Base-by-base conservation (phyloP, 345 rosid species). In the Passiflora organensis region DNA sequence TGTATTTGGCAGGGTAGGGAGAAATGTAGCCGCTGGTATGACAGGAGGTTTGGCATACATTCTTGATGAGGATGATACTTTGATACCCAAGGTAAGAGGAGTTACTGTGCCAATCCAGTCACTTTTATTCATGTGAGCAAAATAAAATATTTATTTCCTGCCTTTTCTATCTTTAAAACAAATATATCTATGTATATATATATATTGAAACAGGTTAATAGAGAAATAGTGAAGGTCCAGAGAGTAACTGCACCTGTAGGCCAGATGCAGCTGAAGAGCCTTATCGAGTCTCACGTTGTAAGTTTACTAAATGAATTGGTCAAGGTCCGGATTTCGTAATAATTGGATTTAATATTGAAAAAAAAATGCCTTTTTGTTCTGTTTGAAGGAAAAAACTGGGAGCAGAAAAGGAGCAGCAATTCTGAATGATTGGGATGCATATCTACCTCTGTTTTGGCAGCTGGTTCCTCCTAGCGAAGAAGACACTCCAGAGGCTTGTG, bases 11-110 rank as follows among this genome's bases (percentile, higher is more conserved):
- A 93, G 99, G 59, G 96, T 89, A 69, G 99, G 99, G 54, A 80
- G 99, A 79, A 93, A 93, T 53, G 99, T 93, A 46, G 96, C 96
- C 75, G 99, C 99, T 23, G 99, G 99, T 59, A 93, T 93, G 99
- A 93, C 99, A 0, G 99, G 99, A 68, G 99, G 99, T 28, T 73
- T 93, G 76, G 85, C 95, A 39, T 93, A 93, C 62, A 71, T 93
- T 59, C 94, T 93, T 32, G 99, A 93, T 65, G 96, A 89, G 75
- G 94, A 89, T 34, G 76, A 86, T 60, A 77, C 86, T 69, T 73
- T 93, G 38, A 78, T 89, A 43, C 86, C 99, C 36, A 93, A 93
- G 96, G 99, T 91, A 62, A 53, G 76, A n/a, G n/a, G n/a, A n/a
- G n/a, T n/a, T 68, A 6, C 39, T 14, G 39, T 21, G 32, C 13